Percentiles rank a stretch among this genome's conserved stretches.
Conservation (phyloP, 2,329 filamentous ascomycete genomes). For the Sporothrix luriei region DNA sequence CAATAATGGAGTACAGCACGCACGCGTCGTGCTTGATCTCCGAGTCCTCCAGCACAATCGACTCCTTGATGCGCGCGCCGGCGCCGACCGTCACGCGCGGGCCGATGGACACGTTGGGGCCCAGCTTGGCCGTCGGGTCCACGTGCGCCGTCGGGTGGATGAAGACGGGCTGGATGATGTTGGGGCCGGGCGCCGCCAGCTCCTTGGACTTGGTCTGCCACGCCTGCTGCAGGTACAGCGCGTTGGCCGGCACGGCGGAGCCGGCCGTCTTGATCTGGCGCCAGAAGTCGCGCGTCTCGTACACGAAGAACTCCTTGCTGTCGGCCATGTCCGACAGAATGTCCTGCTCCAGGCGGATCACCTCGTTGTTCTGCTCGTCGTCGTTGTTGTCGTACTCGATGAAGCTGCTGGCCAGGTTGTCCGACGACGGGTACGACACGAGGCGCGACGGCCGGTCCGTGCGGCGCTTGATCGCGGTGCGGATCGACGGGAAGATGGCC, state of each 20-base stretch:
- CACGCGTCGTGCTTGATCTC: constrained; percentile 98
- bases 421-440: constrained; percentile 91
- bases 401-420: constrained; percentile 76
- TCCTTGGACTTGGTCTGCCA: constrained; percentile 80
- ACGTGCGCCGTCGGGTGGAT: constrained; percentile 90
- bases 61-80: constrained; percentile 90
- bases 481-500: constrained; percentile 94
- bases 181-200: constrained; percentile 78
- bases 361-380: constrained; percentile 74
- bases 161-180: constrained; percentile 89
- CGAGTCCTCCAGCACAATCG: constrained; percentile 89
- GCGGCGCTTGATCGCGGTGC: constrained; percentile 91
- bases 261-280: constrained; percentile 99
- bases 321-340: constrained; percentile 94
- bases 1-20: constrained; percentile 92
- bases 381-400: constrained; percentile 63
- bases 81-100: constrained; percentile 83
- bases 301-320: constrained; percentile 96
- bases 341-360: constrained; percentile 94
- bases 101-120: constrained; percentile 94
- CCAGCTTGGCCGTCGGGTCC: constrained; percentile 93
- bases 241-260: constrained; percentile 94
- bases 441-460: constrained; percentile 81
- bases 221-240: constrained; percentile 92
- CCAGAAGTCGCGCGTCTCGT: constrained; percentile 99